Base-by-base conservation (phyloP, 176 grass and related monocot genomes). In the Oryza meridionalis region DNA sequence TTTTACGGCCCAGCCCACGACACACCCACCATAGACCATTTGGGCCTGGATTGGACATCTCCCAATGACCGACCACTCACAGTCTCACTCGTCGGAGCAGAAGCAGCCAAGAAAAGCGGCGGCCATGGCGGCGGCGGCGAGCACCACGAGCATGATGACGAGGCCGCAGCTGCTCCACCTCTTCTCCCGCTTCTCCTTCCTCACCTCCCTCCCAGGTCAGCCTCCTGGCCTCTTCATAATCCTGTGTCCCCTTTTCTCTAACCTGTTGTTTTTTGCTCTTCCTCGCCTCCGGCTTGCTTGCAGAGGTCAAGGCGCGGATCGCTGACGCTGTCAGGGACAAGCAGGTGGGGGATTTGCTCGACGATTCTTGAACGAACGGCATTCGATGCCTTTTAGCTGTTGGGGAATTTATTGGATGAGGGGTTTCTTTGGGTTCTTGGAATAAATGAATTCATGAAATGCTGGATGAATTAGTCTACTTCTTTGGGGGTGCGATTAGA, bases 301-400 rank as follows among this genome's bases (percentile, higher is more conserved):
- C 83, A 93, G 91, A 97, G 88, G 86, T 91, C 65, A 97, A 93
- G 84, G 82, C 73, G 25, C 81, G 88, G 16, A 91, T 97, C 46
- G 84, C 86, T 6, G 89, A 93, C 67, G 91, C 94, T 24, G 94
- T 97, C 51, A 89, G 80, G 46, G 94, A 93, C 46, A 97, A 91
- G 55, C 91, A 97, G 91, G 94, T 93, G 26, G 14, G 14, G 42
- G 19, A 2, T 4, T 5, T 6, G 7, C 19, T 33, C 0, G 4
- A 1, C 10, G 4, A 81, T 71, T 65, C 21, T 17, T 22, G 3
- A 43, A 43, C 5, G 3, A 43, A 43, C 4, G 46, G 31, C 46
- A 26, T 77, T 63, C 32, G 9, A 31, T 31, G 24, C 51, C 27
- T 66, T 7, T 11, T 31, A 47, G 25, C 16, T 16, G 9, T 29